A percentile compares a stretch with the other conserved stretches of the same genome.
These are phyloP conservation scores for Candida montana DNA, from an alignment of 805 yeast species.

Conservation along the genomic window DNA sequence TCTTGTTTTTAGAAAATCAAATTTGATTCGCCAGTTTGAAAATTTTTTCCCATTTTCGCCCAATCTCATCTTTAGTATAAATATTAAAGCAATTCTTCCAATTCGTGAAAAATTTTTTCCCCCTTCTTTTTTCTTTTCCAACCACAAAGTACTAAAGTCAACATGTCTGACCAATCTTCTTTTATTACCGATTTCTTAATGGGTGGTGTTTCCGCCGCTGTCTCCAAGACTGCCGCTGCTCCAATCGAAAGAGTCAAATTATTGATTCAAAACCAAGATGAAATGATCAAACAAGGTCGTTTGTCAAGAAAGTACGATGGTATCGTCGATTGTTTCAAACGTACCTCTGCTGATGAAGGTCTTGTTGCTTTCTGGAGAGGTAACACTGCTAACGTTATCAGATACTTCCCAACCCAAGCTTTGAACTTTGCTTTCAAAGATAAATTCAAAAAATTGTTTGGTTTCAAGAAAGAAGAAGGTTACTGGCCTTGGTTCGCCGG, in stretches of 20 bases:
- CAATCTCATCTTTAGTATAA: neutral
- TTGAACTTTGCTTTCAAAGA: slow-evolving; percentile 98
- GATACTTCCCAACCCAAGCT: slow-evolving; percentile 99
- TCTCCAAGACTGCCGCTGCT: slow-evolving; percentile 96
- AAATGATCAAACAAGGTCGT: slow-evolving; percentile 97
- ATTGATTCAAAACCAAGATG: slow-evolving; percentile 96
- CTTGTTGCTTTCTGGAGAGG: slow-evolving; percentile 96
- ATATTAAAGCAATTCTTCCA: neutral
- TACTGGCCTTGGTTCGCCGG: slow-evolving; percentile 95
- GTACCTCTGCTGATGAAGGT: slow-evolving; percentile 95
- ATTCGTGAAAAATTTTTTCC: neutral
- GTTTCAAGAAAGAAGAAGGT: slow-evolving; percentile 93
- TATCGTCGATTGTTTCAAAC: slow-evolving; percentile 88
- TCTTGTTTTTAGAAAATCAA: neutral
- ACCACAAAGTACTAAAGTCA: neutral
- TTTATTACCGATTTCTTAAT: slow-evolving; percentile 71
- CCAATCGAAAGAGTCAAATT: slow-evolving; percentile 97
- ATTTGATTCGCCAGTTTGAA: slow-evolving; percentile 9
- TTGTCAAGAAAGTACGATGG: slow-evolving; percentile 80
- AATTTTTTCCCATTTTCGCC: slow-evolving; percentile 1
- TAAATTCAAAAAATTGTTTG: slow-evolving; percentile 90
- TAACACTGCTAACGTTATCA: slow-evolving; percentile 97
- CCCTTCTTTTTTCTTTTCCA: neutral
- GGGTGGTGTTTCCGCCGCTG: slow-evolving; percentile 99
- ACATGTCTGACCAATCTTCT: slow-evolving; percentile 35